Percentiles rank a stretch among this genome's conserved stretches.
Evolutionary conservation across 768 basidiomycete species (phyloP).

Genomic region (Tylopilus sp.): DNA sequence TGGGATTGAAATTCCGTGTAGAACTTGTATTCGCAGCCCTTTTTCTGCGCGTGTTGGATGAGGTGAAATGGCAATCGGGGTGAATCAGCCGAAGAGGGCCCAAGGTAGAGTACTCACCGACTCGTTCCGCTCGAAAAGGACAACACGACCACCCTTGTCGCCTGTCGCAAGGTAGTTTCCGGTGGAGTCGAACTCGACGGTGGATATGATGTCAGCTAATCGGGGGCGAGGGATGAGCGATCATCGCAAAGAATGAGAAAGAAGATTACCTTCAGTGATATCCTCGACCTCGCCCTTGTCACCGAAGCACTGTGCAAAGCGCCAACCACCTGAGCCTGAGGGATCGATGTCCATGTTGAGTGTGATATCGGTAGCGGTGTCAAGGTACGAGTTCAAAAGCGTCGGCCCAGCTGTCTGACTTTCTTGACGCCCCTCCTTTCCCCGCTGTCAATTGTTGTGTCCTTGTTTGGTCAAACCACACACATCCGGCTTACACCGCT

Average conservation of each 20-base stretch:
- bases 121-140: constrained; percentile 98
- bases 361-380: constrained; percentile 7
- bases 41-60: constrained; percentile 64
- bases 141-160: constrained; percentile 98
- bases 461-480: constrained; percentile 28
- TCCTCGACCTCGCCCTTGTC: constrained; percentile 99
- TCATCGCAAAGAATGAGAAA: constrained; percentile 10
- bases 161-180: constrained; percentile 99
- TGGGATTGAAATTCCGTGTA: constrained; percentile 99
- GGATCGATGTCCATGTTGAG: constrained; percentile 78
- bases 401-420: constrained; percentile 10
- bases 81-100: constrained; percentile 29
- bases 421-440: constrained; percentile 16
- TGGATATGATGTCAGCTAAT: constrained; percentile 99
- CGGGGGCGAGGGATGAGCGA: constrained; percentile 9
- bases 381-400: constrained; percentile 11
- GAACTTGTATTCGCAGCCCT: constrained; percentile 99
- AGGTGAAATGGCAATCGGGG: constrained; percentile 24
- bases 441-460: constrained; percentile 28
- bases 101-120: constrained; percentile 52
- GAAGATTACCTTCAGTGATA: constrained; percentile 92
- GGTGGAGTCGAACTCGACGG: constrained; percentile 99
- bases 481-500: constrained; percentile 29
- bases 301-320: constrained; percentile 99
- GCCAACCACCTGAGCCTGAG: constrained; percentile 85